phyloP scores from a whole-genome alignment of 2,329 filamentous ascomycete species.

The Chrysosporium queenslandicum region DNA sequence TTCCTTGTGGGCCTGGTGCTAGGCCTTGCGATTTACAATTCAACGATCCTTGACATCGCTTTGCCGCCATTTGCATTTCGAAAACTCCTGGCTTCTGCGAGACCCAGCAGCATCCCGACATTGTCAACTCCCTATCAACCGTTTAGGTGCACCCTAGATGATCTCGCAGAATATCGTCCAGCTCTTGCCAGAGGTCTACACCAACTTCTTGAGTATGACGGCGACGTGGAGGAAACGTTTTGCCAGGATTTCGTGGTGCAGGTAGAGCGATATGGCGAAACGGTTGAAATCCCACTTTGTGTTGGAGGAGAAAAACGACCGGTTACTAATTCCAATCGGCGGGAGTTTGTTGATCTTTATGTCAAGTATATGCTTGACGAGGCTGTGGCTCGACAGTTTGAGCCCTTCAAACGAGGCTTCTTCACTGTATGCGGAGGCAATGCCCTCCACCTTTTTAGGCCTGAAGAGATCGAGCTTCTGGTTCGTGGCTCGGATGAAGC shows the following conservation, averaged over 20 bases:
- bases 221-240: conserved; percentile 70
- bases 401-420: conserved; percentile 88
- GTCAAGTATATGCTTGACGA: conserved; percentile 69
- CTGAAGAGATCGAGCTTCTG: conserved; percentile 84
- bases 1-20: conserved; percentile 81
- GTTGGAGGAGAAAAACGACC: conserved; percentile 60
- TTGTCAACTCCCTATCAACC: conserved; percentile 46
- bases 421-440: conserved; percentile 86
- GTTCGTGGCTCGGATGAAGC: conserved; percentile 75
- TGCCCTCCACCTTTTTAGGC: conserved; percentile 73
- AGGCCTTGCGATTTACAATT: conserved; percentile 88
- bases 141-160: conserved; percentile 67
- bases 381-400: conserved; percentile 70
- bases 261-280: conserved; percentile 63
- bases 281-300: conserved; percentile 59
- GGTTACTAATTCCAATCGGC: conserved; percentile 74
- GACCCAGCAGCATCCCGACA: conserved; percentile 47
- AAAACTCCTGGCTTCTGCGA: conserved; percentile 69
- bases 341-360: conserved; percentile 79
- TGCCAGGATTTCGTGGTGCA: conserved; percentile 72
- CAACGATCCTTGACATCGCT: conserved; percentile 79
- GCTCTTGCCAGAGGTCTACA: conserved; percentile 63
- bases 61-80: conserved; percentile 83
- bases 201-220: conserved; percentile 70
- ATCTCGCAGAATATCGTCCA: conserved; percentile 73